Percentiles rank a stretch among this genome's conserved stretches.
Conservation (phyloP, 352 stramenopile genomes). For the Phytopythium delawarense region DNA sequence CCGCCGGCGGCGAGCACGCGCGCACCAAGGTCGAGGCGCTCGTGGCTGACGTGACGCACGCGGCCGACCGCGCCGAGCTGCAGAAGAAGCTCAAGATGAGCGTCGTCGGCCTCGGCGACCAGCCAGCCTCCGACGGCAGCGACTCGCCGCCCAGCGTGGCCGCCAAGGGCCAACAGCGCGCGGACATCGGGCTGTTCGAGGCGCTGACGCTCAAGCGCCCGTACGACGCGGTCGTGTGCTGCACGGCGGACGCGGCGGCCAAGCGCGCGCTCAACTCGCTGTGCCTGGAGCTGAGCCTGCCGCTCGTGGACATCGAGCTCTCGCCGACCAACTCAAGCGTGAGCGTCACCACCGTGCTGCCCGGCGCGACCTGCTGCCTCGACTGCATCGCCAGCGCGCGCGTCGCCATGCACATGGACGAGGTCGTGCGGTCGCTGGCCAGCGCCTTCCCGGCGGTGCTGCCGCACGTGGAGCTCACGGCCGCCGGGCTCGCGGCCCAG, state of each 20-base stretch:
- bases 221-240: conserved; percentile 37
- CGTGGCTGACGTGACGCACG: conserved; percentile 21
- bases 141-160: not conserved
- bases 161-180: not conserved
- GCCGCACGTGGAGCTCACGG: conserved; percentile 32
- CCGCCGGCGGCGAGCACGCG: not conserved
- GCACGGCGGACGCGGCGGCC: conserved; percentile 18
- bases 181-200: conserved; percentile 30
- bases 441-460: conserved; percentile 28
- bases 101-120: conserved; percentile 9
- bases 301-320: conserved; percentile 26
- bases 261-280: conserved; percentile 24
- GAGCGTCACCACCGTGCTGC: conserved; percentile 24
- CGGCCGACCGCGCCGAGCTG: conserved; percentile 26
- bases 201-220: conserved; percentile 31
- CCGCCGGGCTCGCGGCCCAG: conserved; percentile 26
- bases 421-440: conserved; percentile 30
- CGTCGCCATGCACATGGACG: conserved; percentile 13
- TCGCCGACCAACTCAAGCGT: conserved; percentile 22
- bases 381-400: conserved; percentile 20
- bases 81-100: conserved; percentile 36
- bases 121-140: not conserved
- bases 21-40: conserved; percentile 24
- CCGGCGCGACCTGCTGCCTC: conserved; percentile 37
- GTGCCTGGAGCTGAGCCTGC: conserved; percentile 42